Percentiles rank a stretch among this genome's conserved stretches.
phyloP scores from a whole-genome alignment of 73 alveolate species.

The Breviolum minutum region DNA sequence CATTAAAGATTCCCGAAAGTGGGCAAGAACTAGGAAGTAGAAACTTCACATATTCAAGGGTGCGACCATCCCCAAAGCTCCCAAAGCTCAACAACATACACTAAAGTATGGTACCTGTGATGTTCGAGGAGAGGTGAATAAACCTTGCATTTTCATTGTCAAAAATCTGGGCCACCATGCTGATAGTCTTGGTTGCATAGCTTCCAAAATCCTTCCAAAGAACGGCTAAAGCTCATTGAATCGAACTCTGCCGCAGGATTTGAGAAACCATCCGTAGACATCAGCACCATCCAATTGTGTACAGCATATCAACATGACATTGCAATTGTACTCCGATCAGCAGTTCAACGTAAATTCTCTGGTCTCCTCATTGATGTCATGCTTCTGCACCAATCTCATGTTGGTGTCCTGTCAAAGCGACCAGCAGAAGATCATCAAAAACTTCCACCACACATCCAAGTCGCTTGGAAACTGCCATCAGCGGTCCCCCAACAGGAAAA shows the following conservation, averaged over 20 bases:
- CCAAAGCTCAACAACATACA: no score
- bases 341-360: not conserved
- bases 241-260: not conserved
- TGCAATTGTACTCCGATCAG: not conserved
- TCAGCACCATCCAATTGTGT: not conserved
- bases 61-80: no score
- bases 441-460: not conserved
- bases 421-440: no score
- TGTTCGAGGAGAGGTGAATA: no score
- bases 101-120: no score
- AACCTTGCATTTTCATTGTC: no score
- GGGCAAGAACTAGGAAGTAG: no score
- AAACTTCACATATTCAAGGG: no score
- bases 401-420: constrained; percentile 43
- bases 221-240: not conserved
- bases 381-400: constrained; percentile 77
- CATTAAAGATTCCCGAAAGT: no score
- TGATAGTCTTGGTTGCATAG: constrained; percentile 7
- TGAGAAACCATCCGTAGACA: not conserved
- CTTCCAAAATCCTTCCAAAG: not conserved
- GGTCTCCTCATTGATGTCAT: constrained; percentile 37
- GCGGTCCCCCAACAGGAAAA: constrained; percentile 78
- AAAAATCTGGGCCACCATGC: not conserved
- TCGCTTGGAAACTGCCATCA: not conserved
- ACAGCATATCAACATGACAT: no score